Evolutionary conservation across 208 protist genomes (phyloP), one percentile per base, ranked within the genome.

Genomic region (Phytomonas francai): DNA sequence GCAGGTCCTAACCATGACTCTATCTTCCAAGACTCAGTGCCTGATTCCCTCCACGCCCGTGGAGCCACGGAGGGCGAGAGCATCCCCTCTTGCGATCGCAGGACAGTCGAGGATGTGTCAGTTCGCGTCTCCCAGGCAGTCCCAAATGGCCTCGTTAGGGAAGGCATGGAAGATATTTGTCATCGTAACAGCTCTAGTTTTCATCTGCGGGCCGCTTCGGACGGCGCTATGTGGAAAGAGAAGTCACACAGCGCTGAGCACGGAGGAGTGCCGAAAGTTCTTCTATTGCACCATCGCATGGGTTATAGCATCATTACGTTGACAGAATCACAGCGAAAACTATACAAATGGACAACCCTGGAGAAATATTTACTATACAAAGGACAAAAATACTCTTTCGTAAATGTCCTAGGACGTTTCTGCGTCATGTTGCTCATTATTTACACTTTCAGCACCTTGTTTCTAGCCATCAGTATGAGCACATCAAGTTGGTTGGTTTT

Each of bases 331-430:
- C 77, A 89, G 64, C 67, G 73, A 27, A 28, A 4, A 27, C n/a
- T 34, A 31, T 86, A 76, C 67, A 78, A 59, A 39, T 76, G 70
- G 14, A 36, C 68, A 22, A 62, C 68, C 56, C 67, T 85, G 3
- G 83, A 91, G 54, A 79, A 74, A 45, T 81, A 80, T 61, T 39
- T 87, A 0, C 59, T 94, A 1, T 91, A 91, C 76, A 94, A 94
- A 81, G 74, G 91, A 60, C 78, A 84, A 56, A 94, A 94, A 70
- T 85, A 94, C 70, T 82, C 88, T 66, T 67, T 72, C 16, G 73
- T 90, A 29, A 94, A 94, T 61, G 64, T 75, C 51, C 70, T 94
- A 27, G 72, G 79, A 59, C 78, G 88, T n/a, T 85, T 87, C 57
- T 63, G 56, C 58, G 59, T 79, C 25, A 63, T 87, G 12, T 64